phyloP scores from a whole-genome alignment of 257 asterid genomes.

The Buddleja alternifolia region DNA sequence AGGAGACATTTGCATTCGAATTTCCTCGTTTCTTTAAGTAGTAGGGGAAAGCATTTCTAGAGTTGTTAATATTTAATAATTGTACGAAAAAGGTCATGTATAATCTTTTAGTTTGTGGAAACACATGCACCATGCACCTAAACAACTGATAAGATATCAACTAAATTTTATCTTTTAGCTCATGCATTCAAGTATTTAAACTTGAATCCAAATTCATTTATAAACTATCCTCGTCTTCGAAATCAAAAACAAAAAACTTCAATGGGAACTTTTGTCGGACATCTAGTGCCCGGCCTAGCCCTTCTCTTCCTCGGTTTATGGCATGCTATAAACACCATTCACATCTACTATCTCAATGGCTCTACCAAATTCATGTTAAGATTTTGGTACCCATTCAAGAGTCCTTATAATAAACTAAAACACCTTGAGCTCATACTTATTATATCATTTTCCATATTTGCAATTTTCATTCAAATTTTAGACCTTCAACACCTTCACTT shows the following conservation, averaged over 20 bases:
- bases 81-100: constrained; percentile 4
- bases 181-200: constrained; percentile 41
- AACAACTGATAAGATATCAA: constrained; percentile 40
- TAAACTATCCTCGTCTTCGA: constrained; percentile 12
- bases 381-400: constrained; percentile 68
- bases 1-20: constrained; percentile 20
- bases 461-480: constrained; percentile 57
- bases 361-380: constrained; percentile 54
- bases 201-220: constrained; percentile 24
- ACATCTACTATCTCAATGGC: constrained; percentile 45
- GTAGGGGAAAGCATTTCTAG: constrained; percentile 21
- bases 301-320: constrained; percentile 72
- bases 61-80: constrained; percentile 26
- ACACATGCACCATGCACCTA: constrained; percentile 78
- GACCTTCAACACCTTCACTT: constrained; percentile 51
- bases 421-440: constrained; percentile 65
- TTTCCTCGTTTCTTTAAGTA: constrained; percentile 15
- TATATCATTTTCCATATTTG: constrained; percentile 55
- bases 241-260: constrained; percentile 21
- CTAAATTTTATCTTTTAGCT: constrained; percentile 27
- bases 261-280: constrained; percentile 75
- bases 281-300: constrained; percentile 67
- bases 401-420: constrained; percentile 38
- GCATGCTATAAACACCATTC: constrained; percentile 63
- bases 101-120: constrained; percentile 54